A percentile compares a stretch with the other conserved stretches of the same genome.
Evolutionary conservation across 2,329 filamentous ascomycete species (phyloP).

Genomic region (Talaromyces marneffei): DNA sequence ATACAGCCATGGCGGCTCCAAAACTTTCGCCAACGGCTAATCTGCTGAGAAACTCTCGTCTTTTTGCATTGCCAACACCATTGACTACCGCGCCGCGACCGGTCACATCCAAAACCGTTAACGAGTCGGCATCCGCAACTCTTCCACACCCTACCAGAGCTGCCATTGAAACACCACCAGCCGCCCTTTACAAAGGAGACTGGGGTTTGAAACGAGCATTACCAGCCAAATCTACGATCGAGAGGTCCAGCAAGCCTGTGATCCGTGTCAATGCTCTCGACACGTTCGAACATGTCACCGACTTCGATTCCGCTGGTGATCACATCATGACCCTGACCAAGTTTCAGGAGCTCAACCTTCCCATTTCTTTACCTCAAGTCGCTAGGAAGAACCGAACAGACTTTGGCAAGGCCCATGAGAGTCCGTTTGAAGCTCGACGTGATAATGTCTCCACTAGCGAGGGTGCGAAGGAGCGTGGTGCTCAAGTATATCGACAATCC

Average conservation of each 20-base stretch:
- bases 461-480: slow-evolving; percentile 25
- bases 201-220: slow-evolving; percentile 89
- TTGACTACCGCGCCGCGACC: slow-evolving; percentile 57
- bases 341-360: slow-evolving; percentile 74
- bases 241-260: slow-evolving; percentile 62
- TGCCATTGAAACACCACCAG: slow-evolving; percentile 69
- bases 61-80: slow-evolving; percentile 79
- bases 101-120: slow-evolving; percentile 44
- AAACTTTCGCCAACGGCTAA: slow-evolving; percentile 56
- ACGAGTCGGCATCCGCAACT: slow-evolving; percentile 64
- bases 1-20: slow-evolving; percentile 37
- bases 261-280: slow-evolving; percentile 74
- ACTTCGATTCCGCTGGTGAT: slow-evolving; percentile 77
- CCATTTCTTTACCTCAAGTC: slow-evolving; percentile 52
- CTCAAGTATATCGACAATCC: slow-evolving; percentile 51
- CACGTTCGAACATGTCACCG: slow-evolving; percentile 80
- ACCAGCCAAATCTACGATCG: slow-evolving; percentile 67
- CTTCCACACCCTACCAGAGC: slow-evolving; percentile 73
- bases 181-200: slow-evolving; percentile 70
- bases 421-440: slow-evolving; percentile 37
- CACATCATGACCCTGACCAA: slow-evolving; percentile 76
- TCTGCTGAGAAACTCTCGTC: slow-evolving; percentile 76
- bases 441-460: slow-evolving; percentile 43
- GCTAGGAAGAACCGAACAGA: not conserved
- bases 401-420: slow-evolving; percentile 24